A percentile compares a stretch with the other conserved stretches of the same genome.
Evolutionary conservation across 768 basidiomycete species (phyloP).

Genomic region (Boletus tylopilopsis): DNA sequence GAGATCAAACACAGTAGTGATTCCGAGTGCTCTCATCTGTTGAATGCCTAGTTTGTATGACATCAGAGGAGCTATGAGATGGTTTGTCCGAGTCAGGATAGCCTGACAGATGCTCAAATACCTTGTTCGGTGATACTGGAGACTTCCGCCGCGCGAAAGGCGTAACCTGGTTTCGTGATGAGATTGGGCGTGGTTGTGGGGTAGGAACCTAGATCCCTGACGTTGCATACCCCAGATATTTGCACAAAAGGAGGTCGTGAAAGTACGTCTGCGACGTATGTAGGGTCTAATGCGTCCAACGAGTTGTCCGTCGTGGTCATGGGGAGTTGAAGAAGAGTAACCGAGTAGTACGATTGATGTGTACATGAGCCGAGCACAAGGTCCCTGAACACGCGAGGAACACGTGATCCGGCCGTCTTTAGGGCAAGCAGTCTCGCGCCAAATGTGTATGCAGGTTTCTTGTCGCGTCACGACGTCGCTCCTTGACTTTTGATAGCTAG

Average conservation of each 20-base stretch:
- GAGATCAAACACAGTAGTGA: slow-evolving; percentile 70
- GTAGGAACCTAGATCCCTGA: slow-evolving; percentile 68
- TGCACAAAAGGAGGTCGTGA: slow-evolving; percentile 68
- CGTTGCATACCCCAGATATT: slow-evolving; percentile 72
- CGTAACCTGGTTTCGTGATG: slow-evolving; percentile 52
- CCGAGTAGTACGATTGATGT: too few relatives aligned
- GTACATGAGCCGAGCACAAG: not conserved
- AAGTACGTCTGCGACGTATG: slow-evolving; percentile 58
- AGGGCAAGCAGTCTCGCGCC: slow-evolving; percentile 47
- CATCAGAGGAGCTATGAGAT: not conserved
- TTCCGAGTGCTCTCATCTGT: slow-evolving; percentile 55
- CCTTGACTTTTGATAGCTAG: slow-evolving; percentile 5
- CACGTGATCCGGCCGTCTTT: slow-evolving; percentile 22
- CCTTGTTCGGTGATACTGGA: slow-evolving; percentile 70
- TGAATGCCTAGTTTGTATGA: slow-evolving; percentile 45
- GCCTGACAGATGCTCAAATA: slow-evolving; percentile 28
- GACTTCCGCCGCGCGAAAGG: slow-evolving; percentile 71
- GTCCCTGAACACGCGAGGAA: slow-evolving; percentile 4
- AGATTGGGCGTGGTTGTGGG: slow-evolving; percentile 45
- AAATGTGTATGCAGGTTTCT: slow-evolving; percentile 14
- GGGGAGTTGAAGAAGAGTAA: not conserved
- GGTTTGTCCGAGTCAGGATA: too few relatives aligned
- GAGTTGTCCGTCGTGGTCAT: slow-evolving; percentile 25
- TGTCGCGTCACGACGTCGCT: slow-evolving; percentile 25
- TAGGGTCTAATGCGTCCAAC: slow-evolving; percentile 65